A percentile compares a stretch with the other conserved stretches of the same genome.
Conservation (phyloP, 352 stramenopile species). For the Pythium rishiriense region DNA sequence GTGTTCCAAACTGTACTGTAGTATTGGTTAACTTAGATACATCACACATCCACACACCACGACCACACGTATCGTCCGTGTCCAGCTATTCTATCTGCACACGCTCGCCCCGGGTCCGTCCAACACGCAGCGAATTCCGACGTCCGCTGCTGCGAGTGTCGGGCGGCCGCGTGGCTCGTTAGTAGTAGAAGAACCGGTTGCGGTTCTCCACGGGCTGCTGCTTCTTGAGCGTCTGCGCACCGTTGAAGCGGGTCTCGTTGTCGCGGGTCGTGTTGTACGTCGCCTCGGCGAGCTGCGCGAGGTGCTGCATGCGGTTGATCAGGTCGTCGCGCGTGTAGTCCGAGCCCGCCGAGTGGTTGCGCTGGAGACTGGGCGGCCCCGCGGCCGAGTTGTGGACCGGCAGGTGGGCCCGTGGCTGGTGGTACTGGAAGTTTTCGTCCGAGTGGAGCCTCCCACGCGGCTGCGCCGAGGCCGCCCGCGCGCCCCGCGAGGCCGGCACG, state of each 20-base stretch:
- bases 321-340: constrained; percentile 22
- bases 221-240: constrained; percentile 3
- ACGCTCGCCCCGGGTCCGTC: neutral
- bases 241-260: constrained; percentile 19
- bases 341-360: constrained; percentile 18
- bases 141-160: constrained; percentile 3
- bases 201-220: constrained; percentile 18
- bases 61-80: no score
- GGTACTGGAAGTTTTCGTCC: neutral
- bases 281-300: constrained; percentile 21
- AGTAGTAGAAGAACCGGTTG: constrained; percentile 30
- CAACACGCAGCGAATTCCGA: constrained; percentile 15
- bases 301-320: constrained; percentile 27
- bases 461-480: neutral
- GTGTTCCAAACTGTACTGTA: no score
- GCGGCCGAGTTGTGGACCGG: constrained; percentile 5
- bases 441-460: neutral
- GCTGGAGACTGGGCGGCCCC: constrained; percentile 2
- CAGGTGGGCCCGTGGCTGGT: neutral
- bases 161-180: neutral
- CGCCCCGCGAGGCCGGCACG: neutral
- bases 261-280: constrained; percentile 24
- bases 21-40: no score
- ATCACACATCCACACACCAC: no score
- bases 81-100: no score